These are phyloP conservation scores for Diospyros kaki DNA, from an alignment of 148 eudicot genomes.

Conservation along the genomic window DNA sequence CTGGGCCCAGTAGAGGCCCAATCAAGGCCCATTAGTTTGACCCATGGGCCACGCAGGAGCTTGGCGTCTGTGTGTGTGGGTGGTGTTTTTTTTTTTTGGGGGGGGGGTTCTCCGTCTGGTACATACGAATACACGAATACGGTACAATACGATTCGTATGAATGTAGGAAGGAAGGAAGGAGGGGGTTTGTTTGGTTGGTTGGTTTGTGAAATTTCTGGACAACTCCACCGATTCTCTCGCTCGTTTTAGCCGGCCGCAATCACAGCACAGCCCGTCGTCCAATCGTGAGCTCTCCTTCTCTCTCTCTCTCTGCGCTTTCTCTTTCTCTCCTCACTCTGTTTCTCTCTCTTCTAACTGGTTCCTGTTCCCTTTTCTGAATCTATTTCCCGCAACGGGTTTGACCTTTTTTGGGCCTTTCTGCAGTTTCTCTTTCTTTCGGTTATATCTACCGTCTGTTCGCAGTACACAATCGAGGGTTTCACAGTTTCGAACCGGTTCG, in stretches of 20 bases:
- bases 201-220: slow-evolving; percentile 17
- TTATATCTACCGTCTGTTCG: slow-evolving; percentile 15
- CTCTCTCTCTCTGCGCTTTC: slow-evolving; percentile 14
- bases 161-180: too few relatives aligned
- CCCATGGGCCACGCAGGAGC: too few relatives aligned
- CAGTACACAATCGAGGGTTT: slow-evolving; percentile 11
- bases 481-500: slow-evolving; percentile 6
- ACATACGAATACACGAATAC: too few relatives aligned
- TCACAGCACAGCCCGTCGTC: slow-evolving; percentile 50
- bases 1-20: too few relatives aligned
- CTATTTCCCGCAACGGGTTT: slow-evolving; percentile 25
- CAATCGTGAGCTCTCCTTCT: slow-evolving; percentile 17
- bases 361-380: slow-evolving; percentile 15
- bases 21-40: too few relatives aligned
- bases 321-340: not conserved
- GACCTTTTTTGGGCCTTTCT: slow-evolving; percentile 25
- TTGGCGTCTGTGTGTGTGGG: too few relatives aligned
- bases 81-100: too few relatives aligned
- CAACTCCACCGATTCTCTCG: slow-evolving; percentile 53
- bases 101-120: too few relatives aligned
- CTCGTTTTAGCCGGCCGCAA: slow-evolving; percentile 34
- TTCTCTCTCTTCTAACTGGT: not conserved
- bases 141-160: too few relatives aligned
- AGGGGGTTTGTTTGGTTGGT: not conserved
- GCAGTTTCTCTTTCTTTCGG: slow-evolving; percentile 9